phyloP scores from a whole-genome alignment of 2,329 filamentous ascomycete species.

The Fusarium incarnatum region DNA sequence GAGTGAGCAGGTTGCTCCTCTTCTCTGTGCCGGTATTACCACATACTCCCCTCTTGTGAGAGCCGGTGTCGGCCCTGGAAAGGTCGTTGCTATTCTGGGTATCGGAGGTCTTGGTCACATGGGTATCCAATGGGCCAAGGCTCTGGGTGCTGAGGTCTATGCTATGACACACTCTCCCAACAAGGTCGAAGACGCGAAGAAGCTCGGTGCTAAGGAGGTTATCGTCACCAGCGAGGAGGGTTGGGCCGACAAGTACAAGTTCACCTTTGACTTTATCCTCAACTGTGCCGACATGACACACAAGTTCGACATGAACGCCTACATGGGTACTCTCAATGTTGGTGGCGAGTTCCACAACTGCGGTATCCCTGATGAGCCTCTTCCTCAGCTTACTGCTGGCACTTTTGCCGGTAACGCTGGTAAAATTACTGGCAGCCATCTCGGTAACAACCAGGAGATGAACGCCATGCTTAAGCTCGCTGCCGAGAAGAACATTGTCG shows the following conservation, averaged over 20 bases:
- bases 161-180: conserved; percentile 69
- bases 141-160: conserved; percentile 74
- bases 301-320: conserved; percentile 65
- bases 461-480: conserved; percentile 68
- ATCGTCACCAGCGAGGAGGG: conserved; percentile 60
- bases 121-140: conserved; percentile 76
- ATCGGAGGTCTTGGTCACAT: conserved; percentile 81
- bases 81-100: conserved; percentile 74
- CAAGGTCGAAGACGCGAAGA: conserved; percentile 70
- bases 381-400: conserved; percentile 57
- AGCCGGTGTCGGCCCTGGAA: conserved; percentile 76
- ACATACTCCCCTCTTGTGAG: conserved; percentile 76
- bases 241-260: conserved; percentile 68
- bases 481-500: conserved; percentile 64
- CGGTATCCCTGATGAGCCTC: conserved; percentile 64
- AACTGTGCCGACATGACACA: conserved; percentile 63
- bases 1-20: conserved; percentile 68
- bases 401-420: conserved; percentile 63
- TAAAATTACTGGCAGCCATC: conserved; percentile 66
- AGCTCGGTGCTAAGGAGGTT: conserved; percentile 71
- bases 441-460: conserved; percentile 71
- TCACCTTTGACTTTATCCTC: conserved; percentile 64
- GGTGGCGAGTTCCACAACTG: conserved; percentile 69
- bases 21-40: conserved; percentile 83
- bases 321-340: conserved; percentile 64